Evolutionary conservation across 345 rosid genomes (phyloP).

Genomic region (Anacardium occidentale): DNA sequence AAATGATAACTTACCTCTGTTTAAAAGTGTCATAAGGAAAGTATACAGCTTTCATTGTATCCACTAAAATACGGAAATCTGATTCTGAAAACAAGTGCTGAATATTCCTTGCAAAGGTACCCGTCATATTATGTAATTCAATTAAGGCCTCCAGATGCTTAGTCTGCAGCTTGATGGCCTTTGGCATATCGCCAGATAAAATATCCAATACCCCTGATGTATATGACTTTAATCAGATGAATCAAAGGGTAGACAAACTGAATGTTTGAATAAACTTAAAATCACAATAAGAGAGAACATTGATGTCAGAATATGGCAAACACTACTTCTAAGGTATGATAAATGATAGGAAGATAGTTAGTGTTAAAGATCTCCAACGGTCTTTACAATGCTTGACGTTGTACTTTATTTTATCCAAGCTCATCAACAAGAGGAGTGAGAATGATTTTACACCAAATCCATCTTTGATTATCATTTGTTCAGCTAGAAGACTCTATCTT

Average conservation of each 20-base stretch:
- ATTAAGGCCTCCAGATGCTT: constrained; percentile 91
- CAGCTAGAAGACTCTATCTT: not conserved
- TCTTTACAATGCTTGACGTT: not conserved
- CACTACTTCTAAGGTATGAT: not conserved
- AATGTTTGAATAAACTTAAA: not conserved
- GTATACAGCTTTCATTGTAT: constrained; percentile 85
- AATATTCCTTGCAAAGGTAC: constrained; percentile 80
- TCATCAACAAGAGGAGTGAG: not conserved
- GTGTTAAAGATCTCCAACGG: not conserved
- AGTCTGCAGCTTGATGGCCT: constrained; percentile 80
- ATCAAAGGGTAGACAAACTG: not conserved
- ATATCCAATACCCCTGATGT: constrained; percentile 80
- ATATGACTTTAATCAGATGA: constrained; percentile 6
- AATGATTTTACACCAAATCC: not conserved
- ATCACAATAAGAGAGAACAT: not conserved
- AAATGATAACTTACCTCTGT: constrained; percentile 58
- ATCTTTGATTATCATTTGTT: not conserved
- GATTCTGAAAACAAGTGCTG: constrained; percentile 92
- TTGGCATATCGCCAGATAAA: constrained; percentile 90
- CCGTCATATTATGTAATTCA: constrained; percentile 87
- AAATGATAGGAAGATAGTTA: not conserved
- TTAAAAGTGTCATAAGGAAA: constrained; percentile 84
- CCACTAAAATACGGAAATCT: constrained; percentile 67
- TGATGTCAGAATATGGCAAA: not conserved
- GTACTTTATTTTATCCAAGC: not conserved